These are phyloP conservation scores for Ormosia semicastrata DNA, from an alignment of 306 rosid species.

Conservation along the genomic window DNA sequence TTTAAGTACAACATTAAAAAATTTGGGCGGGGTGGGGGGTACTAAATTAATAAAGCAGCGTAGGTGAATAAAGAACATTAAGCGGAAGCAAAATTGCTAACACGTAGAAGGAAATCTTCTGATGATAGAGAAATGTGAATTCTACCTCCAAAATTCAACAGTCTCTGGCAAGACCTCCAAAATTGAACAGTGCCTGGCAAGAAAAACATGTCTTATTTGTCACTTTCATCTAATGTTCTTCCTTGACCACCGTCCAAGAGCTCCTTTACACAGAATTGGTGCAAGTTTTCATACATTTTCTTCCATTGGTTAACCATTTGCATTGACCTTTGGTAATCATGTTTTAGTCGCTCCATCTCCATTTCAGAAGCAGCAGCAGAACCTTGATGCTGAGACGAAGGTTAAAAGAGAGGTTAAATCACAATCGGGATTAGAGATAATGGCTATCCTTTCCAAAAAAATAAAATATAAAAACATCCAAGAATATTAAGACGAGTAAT, in stretches of 20 bases:
- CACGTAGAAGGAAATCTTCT: not conserved
- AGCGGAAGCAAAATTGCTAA: not conserved
- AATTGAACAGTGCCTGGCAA: not conserved
- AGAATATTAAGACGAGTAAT: not conserved
- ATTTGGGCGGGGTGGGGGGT: too few species aligned
- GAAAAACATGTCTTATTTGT: constrained; percentile 26
- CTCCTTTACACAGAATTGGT: constrained; percentile 61
- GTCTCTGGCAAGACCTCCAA: not conserved
- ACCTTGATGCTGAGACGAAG: constrained; percentile 56
- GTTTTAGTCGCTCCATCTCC: constrained; percentile 67
- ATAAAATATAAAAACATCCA: not conserved
- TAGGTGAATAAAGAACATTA: not conserved
- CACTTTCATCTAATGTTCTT: constrained; percentile 32
- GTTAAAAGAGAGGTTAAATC: constrained; percentile 10
- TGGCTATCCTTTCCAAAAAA: not conserved
- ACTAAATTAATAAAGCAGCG: not conserved
- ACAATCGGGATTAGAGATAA: not conserved
- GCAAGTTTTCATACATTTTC: constrained; percentile 64
- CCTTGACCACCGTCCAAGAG: constrained; percentile 46
- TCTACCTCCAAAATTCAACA: not conserved
- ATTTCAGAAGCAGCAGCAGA: constrained; percentile 65
- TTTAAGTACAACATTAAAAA: not conserved
- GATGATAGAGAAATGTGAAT: not conserved
- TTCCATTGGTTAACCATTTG: constrained; percentile 64
- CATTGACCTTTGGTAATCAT: constrained; percentile 46